phyloP scores from a whole-genome alignment of 1,284 basidiomycete species.

The Tremellales sp. region DNA sequence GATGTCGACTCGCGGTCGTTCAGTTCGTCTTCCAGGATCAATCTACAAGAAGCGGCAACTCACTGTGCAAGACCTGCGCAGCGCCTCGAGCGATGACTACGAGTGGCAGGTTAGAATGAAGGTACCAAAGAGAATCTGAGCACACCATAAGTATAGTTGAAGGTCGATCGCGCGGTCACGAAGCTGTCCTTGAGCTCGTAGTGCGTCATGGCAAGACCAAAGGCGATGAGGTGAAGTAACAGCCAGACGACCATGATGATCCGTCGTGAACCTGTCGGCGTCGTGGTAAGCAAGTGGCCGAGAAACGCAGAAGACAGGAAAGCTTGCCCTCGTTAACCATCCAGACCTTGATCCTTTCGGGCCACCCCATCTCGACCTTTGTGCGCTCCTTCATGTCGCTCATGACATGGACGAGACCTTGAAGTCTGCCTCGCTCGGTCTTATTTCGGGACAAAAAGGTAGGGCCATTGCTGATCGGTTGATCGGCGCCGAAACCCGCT shows the following conservation, averaged over 20 bases:
- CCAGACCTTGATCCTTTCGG: conserved; percentile 62
- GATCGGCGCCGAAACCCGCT: conserved; percentile 1
- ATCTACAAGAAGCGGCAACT: not conserved
- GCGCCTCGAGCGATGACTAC: conserved; percentile 74
- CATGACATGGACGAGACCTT: conserved; percentile 62
- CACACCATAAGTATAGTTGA: conserved; percentile 70
- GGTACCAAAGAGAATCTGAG: not conserved
- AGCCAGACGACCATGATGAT: conserved; percentile 74
- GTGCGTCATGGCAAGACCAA: conserved; percentile 67
- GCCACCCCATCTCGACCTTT: conserved; percentile 36
- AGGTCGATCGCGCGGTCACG: conserved; percentile 59
- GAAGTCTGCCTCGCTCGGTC: conserved; percentile 68
- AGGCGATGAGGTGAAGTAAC: conserved; percentile 68
- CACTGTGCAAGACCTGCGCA: conserved; percentile 71
- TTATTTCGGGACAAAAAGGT: conserved; percentile 67
- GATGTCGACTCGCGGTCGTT: conserved; percentile 57
- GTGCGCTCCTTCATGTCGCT: conserved; percentile 31
- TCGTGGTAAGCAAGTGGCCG: not conserved
- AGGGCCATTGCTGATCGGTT: conserved; percentile 17
- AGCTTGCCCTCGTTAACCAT: conserved; percentile 75
- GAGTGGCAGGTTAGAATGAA: conserved; percentile 6
- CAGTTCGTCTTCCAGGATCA: not conserved
- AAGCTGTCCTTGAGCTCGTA: conserved; percentile 73
- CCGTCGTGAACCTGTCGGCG: conserved; percentile 55
- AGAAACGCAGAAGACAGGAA: not conserved